Evolutionary conservation across 345 rosid species (phyloP).

Genomic region (Raphanus sativus): DNA sequence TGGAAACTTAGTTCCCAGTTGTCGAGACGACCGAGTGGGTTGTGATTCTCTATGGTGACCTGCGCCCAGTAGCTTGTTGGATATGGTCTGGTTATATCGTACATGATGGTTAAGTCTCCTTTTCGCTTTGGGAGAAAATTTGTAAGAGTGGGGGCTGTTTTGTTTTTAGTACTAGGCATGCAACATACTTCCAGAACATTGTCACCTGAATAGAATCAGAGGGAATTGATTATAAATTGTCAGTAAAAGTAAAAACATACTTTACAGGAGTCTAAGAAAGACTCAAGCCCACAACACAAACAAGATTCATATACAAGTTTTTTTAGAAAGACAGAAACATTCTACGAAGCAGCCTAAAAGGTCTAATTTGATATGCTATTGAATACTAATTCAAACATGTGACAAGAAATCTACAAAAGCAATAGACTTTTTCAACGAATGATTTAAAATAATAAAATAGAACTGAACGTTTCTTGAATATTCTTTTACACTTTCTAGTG

Average conservation of each 20-base stretch:
- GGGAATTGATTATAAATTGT: not conserved
- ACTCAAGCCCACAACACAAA: too few relatives aligned
- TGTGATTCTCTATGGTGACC: slow-evolving; percentile 71
- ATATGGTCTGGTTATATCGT: slow-evolving; percentile 70
- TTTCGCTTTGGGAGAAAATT: slow-evolving; percentile 60
- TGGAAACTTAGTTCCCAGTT: slow-evolving; percentile 83
- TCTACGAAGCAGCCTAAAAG: not conserved
- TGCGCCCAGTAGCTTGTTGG: slow-evolving; percentile 62
- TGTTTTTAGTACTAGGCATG: slow-evolving; percentile 40
- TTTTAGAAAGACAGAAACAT: not conserved
- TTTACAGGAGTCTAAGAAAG: too few relatives aligned
- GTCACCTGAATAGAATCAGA: slow-evolving; percentile 43
- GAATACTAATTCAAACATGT: slow-evolving; percentile 29
- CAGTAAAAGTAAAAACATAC: not conserved
- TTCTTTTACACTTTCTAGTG: not conserved
- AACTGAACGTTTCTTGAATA: not conserved
- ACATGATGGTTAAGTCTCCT: slow-evolving; percentile 88
- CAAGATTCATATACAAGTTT: too few relatives aligned
- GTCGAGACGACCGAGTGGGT: slow-evolving; percentile 80
- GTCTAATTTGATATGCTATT: not conserved
- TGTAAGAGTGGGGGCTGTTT: slow-evolving; percentile 40
- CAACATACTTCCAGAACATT: slow-evolving; percentile 70
- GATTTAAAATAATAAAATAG: not conserved
- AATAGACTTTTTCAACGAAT: slow-evolving; percentile 29
- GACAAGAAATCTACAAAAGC: slow-evolving; percentile 4